phyloP scores from a whole-genome alignment of 106 monocot species.

The Acorus gramineus region DNA sequence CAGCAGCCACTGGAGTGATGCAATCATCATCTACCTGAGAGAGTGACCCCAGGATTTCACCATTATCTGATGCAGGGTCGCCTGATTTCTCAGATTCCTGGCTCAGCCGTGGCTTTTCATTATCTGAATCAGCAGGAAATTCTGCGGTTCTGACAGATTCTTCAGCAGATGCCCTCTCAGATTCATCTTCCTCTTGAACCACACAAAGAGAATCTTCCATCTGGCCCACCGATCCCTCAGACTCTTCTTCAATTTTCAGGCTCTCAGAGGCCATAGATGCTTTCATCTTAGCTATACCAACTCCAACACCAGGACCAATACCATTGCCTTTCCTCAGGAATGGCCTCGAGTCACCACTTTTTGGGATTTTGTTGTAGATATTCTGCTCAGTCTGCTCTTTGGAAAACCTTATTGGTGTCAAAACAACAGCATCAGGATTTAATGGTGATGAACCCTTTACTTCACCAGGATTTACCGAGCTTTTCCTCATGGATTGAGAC shows the following conservation, averaged over 20 bases:
- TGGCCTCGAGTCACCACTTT: constrained; percentile 19
- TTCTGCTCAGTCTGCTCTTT: constrained; percentile 18
- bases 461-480: constrained; percentile 16
- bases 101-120: constrained; percentile 25
- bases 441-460: constrained; percentile 35
- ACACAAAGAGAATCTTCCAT: constrained; percentile 19
- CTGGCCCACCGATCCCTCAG: constrained; percentile 22
- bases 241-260: constrained; percentile 24
- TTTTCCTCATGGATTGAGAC: constrained; percentile 55
- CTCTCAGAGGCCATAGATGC: constrained; percentile 12
- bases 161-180: constrained; percentile 28
- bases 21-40: constrained; percentile 24
- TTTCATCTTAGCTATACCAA: constrained; percentile 14
- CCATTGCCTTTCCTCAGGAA: constrained; percentile 43
- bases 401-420: constrained; percentile 10
- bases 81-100: constrained; percentile 31
- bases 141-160: constrained; percentile 20
- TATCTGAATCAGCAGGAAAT: constrained; percentile 43
- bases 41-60: constrained; percentile 20
- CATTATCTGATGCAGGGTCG: constrained; percentile 43
- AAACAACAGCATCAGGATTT: constrained; percentile 29
- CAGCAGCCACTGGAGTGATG: not conserved
- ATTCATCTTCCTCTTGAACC: constrained; percentile 34
- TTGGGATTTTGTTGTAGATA: constrained; percentile 16
- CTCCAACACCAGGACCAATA: constrained; percentile 19